Conservation (phyloP, 768 basidiomycete genomes). For the Boletus pseudo-olivaceus region DNA sequence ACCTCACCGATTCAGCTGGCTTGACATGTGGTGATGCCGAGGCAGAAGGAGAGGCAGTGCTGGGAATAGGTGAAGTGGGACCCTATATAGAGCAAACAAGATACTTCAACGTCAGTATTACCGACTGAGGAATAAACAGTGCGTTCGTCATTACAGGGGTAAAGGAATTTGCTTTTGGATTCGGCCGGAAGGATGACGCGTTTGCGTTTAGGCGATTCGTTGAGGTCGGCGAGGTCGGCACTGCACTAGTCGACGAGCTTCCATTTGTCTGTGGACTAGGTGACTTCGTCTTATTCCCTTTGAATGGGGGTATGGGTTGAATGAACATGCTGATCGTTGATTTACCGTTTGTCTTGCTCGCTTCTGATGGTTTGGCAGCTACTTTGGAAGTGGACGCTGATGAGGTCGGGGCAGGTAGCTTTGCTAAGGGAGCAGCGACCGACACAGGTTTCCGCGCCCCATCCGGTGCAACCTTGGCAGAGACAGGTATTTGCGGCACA, state of each 20-base stretch:
- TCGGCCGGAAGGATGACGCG: constrained; percentile 89
- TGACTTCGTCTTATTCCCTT: constrained; percentile 49
- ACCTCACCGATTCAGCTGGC: constrained; percentile 47
- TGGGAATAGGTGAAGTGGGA: constrained; percentile 45
- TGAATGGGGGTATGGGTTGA: constrained; percentile 88
- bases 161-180: constrained; percentile 73
- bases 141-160: constrained; percentile 50
- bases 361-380: constrained; percentile 26
- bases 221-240: constrained; percentile 51
- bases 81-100: constrained; percentile 34
- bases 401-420: constrained; percentile 30
- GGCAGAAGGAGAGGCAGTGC: constrained; percentile 40
- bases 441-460: constrained; percentile 25
- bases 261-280: constrained; percentile 30
- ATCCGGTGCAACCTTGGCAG: constrained; percentile 31
- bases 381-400: constrained; percentile 31
- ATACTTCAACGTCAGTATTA: constrained; percentile 18
- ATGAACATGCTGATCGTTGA: constrained; percentile 70
- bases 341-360: constrained; percentile 42
- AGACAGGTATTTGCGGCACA: constrained; percentile 31
- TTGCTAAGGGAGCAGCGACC: constrained; percentile 22
- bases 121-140: constrained; percentile 2
- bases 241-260: constrained; percentile 32
- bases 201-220: constrained; percentile 77
- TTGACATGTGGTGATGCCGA: constrained; percentile 64